These are phyloP conservation scores for Kandelia obovata DNA, from an alignment of 345 rosid species.

Conservation along the genomic window DNA sequence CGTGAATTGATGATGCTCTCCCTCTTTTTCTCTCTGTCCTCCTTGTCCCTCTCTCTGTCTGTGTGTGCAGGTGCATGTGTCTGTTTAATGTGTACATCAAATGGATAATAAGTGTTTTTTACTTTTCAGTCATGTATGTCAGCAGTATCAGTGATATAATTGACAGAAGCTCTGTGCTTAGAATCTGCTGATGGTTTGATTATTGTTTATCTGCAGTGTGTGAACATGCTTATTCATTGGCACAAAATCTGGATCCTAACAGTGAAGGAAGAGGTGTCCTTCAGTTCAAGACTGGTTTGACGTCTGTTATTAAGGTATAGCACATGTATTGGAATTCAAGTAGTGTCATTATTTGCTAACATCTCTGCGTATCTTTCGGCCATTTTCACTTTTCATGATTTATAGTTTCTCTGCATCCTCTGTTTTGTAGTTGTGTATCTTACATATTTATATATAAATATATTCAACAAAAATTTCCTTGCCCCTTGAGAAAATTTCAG, in stretches of 20 bases:
- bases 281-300: constrained; percentile 94
- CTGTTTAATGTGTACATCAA: too few relatives aligned
- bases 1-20: too few relatives aligned
- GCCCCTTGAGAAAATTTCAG: constrained; percentile 41
- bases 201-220: constrained; percentile 56
- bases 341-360: too few relatives aligned
- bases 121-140: too few relatives aligned
- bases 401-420: background rate
- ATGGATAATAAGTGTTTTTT: too few relatives aligned
- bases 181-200: background rate
- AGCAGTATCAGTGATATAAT: too few relatives aligned
- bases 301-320: constrained; percentile 92
- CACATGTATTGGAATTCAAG: background rate
- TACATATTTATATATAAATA: background rate
- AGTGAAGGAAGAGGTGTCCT: constrained; percentile 98
- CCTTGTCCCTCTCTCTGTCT: too few relatives aligned
- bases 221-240: constrained; percentile 93
- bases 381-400: too few relatives aligned
- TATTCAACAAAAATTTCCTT: background rate
- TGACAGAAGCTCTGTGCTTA: too few relatives aligned
- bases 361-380: too few relatives aligned
- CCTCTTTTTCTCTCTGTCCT: too few relatives aligned
- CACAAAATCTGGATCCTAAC: constrained; percentile 92
- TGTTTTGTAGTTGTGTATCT: background rate
- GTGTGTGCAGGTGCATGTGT: too few relatives aligned